Evolutionary conservation across 352 stramenopile genomes (phyloP), one percentile per base, ranked within the genome.

Genomic region (Phytophthora rubi): DNA sequence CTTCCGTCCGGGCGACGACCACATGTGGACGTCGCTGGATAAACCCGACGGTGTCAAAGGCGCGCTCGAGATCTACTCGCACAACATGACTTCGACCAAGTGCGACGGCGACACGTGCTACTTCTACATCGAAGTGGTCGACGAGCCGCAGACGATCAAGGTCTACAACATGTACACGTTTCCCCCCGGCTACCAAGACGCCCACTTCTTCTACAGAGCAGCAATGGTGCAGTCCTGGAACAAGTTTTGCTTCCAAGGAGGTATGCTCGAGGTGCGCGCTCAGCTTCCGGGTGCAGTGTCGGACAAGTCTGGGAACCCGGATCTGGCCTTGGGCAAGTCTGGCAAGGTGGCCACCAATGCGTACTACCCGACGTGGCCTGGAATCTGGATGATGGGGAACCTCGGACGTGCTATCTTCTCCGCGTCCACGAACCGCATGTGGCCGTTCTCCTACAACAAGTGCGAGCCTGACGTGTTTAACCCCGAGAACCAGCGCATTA

Each of bases 331-430:
- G 15, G 77, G 75, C 6, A 77, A 76, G 32, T 61, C 52, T 4
- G 70, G 59, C 71, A 45, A 75, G 75, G 71, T 87, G 82, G 21
- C 84, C 0, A 86, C 63, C 56, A 97, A 62, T 26, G 23, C 23
- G 15, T 89, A 75, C 58, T 88, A 89, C 58, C 77, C 80, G 44
- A 88, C 80, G 48, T 98, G 94, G 93, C 94, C 95, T 1, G 96
- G 93, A 21, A 90, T 98, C 62, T 99, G 96, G 96, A 80, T 99
- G 62, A 73, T 99, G 49, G 96, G 96, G 12, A 98, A 98, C 82
- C 76, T 99, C 2, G 94, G 92, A 1, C 67, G 94, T 33, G 92
- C 93, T 3, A 98, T 97, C 10, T 99, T 98, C 71, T 92, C 94
- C 15, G 83, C 76, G 0, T 95, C 83, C 0, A 97, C 91, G 0